Percentiles rank a stretch among this genome's conserved stretches.
Conservation (phyloP, 768 basidiomycete genomes). For the Phanerochaete sordida region DNA sequence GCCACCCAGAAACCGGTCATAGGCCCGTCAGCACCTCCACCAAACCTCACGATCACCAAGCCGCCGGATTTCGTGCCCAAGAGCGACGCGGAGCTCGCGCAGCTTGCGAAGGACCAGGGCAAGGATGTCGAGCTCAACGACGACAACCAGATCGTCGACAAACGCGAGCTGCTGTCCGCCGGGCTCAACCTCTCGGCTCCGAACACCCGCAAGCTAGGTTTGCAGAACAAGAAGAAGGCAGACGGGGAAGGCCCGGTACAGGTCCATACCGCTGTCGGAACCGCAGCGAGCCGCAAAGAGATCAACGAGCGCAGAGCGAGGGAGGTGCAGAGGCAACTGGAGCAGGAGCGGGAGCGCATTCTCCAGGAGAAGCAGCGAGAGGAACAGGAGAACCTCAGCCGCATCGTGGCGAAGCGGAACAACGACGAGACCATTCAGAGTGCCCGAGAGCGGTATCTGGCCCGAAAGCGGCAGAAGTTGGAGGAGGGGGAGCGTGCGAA, state of each 20-base stretch:
- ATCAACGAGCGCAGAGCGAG: conserved; percentile 79
- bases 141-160: conserved; percentile 96
- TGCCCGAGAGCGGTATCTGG: conserved; percentile 71
- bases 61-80: conserved; percentile 58
- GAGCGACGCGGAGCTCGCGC: conserved; percentile 75
- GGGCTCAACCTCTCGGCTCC: conserved; percentile 88
- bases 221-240: conserved; percentile 30
- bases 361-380: conserved; percentile 52
- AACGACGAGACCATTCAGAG: conserved; percentile 68
- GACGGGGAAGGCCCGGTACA: conserved; percentile 33
- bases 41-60: conserved; percentile 74
- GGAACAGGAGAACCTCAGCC: conserved; percentile 62
- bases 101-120: conserved; percentile 65
- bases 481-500: conserved; percentile 34
- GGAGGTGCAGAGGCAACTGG: conserved; percentile 78
- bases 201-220: conserved; percentile 70
- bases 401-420: conserved; percentile 72
- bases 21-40: conserved; percentile 60
- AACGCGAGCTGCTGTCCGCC: conserved; percentile 85
- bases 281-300: conserved; percentile 75
- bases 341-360: conserved; percentile 63
- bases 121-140: conserved; percentile 93
- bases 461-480: conserved; percentile 75
- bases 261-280: conserved; percentile 76
- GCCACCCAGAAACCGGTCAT: conserved; percentile 59